Percentiles rank a stretch among this genome's conserved stretches.
These are phyloP conservation scores for Pythium sukuiense DNA, from an alignment of 352 stramenopile species.

Conservation along the genomic window DNA sequence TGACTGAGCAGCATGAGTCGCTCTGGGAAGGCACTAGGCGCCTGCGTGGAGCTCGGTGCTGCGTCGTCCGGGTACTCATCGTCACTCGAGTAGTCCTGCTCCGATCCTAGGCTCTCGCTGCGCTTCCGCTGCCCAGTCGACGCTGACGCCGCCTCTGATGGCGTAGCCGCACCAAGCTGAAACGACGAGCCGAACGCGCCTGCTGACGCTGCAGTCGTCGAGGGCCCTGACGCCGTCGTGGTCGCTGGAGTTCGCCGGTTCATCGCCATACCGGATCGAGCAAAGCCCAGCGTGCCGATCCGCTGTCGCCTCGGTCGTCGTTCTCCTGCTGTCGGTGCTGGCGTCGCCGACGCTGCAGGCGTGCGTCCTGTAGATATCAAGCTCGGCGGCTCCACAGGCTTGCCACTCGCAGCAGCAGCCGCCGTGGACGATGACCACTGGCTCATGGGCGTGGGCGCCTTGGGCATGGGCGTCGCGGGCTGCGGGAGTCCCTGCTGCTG, in stretches of 20 bases:
- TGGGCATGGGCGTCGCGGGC: constrained; percentile 17
- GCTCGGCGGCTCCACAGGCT: constrained; percentile 1
- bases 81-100: constrained; percentile 48
- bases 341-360: constrained; percentile 8
- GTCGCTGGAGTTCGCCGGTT: constrained; percentile 13
- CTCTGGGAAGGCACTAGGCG: constrained; percentile 63
- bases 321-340: constrained; percentile 12
- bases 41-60: constrained; percentile 6
- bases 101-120: constrained; percentile 43
- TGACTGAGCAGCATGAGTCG: constrained; percentile 74
- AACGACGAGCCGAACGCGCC: constrained; percentile 13
- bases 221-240: background rate
- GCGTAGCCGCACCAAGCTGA: background rate
- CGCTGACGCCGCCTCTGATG: background rate
- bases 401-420: constrained; percentile 13
- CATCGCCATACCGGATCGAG: constrained; percentile 20
- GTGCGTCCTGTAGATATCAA: constrained; percentile 2
- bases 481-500: background rate
- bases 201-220: background rate
- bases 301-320: constrained; percentile 49
- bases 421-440: constrained; percentile 27
- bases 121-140: constrained; percentile 29
- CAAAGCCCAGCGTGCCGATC: constrained; percentile 50
- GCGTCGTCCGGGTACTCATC: constrained; percentile 69
- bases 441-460: constrained; percentile 28